Evolutionary conservation across 768 basidiomycete genomes (phyloP).

Genomic region (Suillus brevipes): DNA sequence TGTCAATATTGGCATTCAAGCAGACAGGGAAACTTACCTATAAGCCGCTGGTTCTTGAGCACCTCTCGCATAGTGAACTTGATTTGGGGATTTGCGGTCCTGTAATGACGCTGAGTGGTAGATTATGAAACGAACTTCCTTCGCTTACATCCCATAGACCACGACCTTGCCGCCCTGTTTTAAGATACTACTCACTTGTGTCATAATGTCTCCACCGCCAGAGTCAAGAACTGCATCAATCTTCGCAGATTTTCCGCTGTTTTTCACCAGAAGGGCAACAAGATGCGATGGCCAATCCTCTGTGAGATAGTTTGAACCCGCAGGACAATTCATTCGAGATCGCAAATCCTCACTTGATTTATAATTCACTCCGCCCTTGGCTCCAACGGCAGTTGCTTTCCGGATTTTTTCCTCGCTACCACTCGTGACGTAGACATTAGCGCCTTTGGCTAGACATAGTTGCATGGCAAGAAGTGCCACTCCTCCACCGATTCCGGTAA

Average conservation of each 20-base stretch:
- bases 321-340: not conserved
- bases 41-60: constrained; percentile 67
- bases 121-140: not conserved
- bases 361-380: constrained; percentile 76
- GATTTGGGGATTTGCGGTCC: constrained; percentile 62
- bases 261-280: constrained; percentile 39
- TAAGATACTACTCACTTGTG: constrained; percentile 47
- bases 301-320: constrained; percentile 18
- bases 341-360: constrained; percentile 49
- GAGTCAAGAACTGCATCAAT: constrained; percentile 71
- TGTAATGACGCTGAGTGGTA: constrained; percentile 26
- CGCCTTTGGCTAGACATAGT: constrained; percentile 71
- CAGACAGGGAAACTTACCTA: constrained; percentile 47
- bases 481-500: constrained; percentile 83
- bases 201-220: constrained; percentile 66
- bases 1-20: not conserved
- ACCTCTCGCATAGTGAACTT: constrained; percentile 79
- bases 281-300: constrained; percentile 57
- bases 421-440: constrained; percentile 82
- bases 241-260: constrained; percentile 25
- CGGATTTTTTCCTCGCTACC: constrained; percentile 67
- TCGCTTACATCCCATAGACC: constrained; percentile 64
- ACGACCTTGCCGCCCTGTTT: constrained; percentile 59
- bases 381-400: constrained; percentile 66
- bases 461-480: constrained; percentile 79